These are phyloP conservation scores for Calocera cornea DNA, from an alignment of 768 basidiomycete species.

Conservation along the genomic window DNA sequence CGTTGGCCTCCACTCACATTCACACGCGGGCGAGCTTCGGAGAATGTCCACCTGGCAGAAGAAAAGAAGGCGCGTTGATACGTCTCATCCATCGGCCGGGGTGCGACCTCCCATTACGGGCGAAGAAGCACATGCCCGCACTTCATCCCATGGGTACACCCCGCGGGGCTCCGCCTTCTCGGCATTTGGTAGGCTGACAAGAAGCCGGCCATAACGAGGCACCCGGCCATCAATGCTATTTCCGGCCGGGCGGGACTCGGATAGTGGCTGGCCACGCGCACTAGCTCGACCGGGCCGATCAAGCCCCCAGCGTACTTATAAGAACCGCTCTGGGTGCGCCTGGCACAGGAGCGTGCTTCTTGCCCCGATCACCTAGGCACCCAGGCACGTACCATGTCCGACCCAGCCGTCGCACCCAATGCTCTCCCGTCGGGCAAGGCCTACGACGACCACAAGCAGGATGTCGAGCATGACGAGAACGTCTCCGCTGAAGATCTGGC, in stretches of 20 bases:
- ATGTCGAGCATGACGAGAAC: background rate
- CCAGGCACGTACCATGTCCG: background rate
- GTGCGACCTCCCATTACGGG: background rate
- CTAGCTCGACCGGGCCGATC: background rate
- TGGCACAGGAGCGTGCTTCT: background rate
- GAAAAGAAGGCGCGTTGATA: background rate
- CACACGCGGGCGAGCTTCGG: background rate
- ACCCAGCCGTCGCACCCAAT: background rate
- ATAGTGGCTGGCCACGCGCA: background rate
- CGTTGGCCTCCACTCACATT: background rate
- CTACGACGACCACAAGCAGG: background rate
- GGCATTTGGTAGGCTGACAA: background rate
- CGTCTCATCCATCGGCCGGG: background rate
- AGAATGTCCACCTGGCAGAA: background rate
- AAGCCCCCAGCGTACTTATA: background rate
- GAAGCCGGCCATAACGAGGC: background rate
- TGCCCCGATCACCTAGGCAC: background rate
- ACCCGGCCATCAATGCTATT: background rate
- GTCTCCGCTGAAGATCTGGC: background rate
- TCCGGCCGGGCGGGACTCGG: background rate
- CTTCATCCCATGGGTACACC: background rate
- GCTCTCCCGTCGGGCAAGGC: background rate
- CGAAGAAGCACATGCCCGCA: background rate
- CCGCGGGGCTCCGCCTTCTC: background rate
- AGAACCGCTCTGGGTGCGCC: background rate